Percentiles rank a stretch among this genome's conserved stretches.
These are phyloP conservation scores for Leccinum fallax DNA, from an alignment of 1,284 basidiomycete genomes.

Conservation along the genomic window DNA sequence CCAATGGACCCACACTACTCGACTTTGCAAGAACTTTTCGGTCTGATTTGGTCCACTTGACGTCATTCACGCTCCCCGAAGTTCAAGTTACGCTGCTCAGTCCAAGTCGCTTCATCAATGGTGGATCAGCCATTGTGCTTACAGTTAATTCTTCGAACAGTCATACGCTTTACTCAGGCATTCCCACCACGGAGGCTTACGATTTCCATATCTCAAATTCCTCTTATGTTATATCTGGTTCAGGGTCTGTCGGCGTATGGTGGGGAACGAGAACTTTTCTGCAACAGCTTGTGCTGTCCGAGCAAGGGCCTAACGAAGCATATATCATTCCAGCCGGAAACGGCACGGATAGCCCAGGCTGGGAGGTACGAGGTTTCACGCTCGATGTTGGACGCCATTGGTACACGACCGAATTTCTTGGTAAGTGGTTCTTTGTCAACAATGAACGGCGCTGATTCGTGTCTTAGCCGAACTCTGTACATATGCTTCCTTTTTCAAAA, in stretches of 20 bases:
- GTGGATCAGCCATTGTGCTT: constrained; percentile 25
- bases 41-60: constrained; percentile 21
- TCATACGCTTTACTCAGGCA: constrained; percentile 35
- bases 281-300: constrained; percentile 36
- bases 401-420: constrained; percentile 36
- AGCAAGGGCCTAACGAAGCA: constrained; percentile 5
- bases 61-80: constrained; percentile 19
- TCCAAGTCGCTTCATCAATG: not conserved
- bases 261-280: constrained; percentile 44
- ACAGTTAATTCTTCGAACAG: constrained; percentile 22
- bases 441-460: not conserved
- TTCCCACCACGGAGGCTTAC: constrained; percentile 38
- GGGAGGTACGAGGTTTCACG: constrained; percentile 44
- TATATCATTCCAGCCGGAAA: constrained; percentile 32
- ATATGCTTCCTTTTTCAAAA: constrained; percentile 44
- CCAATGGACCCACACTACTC: constrained; percentile 18
- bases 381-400: constrained; percentile 42
- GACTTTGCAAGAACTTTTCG: constrained; percentile 32
- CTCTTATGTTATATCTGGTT: constrained; percentile 34
- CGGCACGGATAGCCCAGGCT: constrained; percentile 40
- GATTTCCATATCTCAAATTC: constrained; percentile 32
- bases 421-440: constrained; percentile 17
- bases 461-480: constrained; percentile 38
- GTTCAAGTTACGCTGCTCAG: constrained; percentile 12
- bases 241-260: constrained; percentile 38